Base-by-base conservation (phyloP, 169 alveolate species). In the Neospora caninum region DNA sequence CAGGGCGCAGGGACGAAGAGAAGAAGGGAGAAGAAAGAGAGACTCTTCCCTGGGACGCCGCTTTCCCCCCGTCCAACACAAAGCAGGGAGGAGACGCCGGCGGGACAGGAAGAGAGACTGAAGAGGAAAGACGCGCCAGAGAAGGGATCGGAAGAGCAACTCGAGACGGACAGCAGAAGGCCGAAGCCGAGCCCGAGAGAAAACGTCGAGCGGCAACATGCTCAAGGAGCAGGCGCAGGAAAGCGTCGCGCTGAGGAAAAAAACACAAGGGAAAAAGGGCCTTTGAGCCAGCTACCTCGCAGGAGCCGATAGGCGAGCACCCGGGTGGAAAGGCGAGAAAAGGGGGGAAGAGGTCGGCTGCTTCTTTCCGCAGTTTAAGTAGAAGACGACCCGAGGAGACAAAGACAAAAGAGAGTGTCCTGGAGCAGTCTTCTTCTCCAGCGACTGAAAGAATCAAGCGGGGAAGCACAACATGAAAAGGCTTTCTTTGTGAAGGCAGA, bases 191-290 rank as follows among this genome's bases (percentile, higher is more conserved):
- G 4, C 2, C 22, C 0, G 86, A n/a, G 27, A 38, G 45, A 78
- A 78, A 78, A 13, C 86, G 86, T 4, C 86, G 39, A 9, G 86
- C 9, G 29, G 86, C 86, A n/a, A 78, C 86, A 43, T 78, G 86
- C 39, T 78, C 86, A 36, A 78, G 39, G 29, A 78, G 86, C 9
- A 78, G 41, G 45, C 86, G 86, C 2, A 78, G 86, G 31, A 78
- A 78, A 4, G 49, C 49, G 45, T 78, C 86, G 9, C 86, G 9
- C 86, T 78, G 45, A 36, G 27, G 20, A 20, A 78, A n/a, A 38
- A 38, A 4, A 78, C 86, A 78, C 43, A 29, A 43, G 43, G 10
- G 82, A 6, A 34, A 18, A 69, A 20, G 58, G 13, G 58, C 58
- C 22, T 49, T 49, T 13, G 58, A 49, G 58, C 4, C 58, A 49